Base-by-base conservation (phyloP, 192 early-diverging fungal species). In the Coemansia sp. region DNA sequence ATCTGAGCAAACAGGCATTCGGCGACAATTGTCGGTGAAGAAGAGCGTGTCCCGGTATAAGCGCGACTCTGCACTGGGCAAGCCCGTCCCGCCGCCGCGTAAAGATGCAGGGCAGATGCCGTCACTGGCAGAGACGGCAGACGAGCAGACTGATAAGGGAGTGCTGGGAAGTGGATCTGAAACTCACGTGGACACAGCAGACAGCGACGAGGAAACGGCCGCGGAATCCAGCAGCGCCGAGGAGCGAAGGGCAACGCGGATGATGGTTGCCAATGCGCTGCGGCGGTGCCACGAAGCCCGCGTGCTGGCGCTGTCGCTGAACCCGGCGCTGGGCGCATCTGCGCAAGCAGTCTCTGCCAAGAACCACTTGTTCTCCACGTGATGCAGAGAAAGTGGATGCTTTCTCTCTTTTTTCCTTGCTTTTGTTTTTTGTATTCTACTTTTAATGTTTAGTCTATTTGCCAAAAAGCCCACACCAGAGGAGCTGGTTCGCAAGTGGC, bases 401-500 rank as follows among this genome's bases (percentile, higher is more conserved):
- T 11, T 47, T 45, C 18, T 47, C 6, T 14, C 0, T 10, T 12
- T 26, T 26, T 46, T 46, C 5, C 11, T 47, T 47, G 3, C 12
- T 6, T 31, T 23, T 11, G 23, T 47, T 47, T 47, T 23, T n/a
- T 11, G 17, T 28, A 28, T 18, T 45, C 11, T 45, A 45, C 20
- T 45, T 45, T 20, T 45, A 21, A 45, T 45, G 23, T 45, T 42
- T 42, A 42, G 12, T 18, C 41, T 67, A 9, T 74, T 76, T 47
- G 61, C 55, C n/a, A 76, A 64, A 23, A 67, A 56, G 20, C 66
- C 66, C 4, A 76, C 62, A 48, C 71, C 78, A 16, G 72, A 69
- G 21, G 49, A 70, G 39, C 51, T 93, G 87, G 93, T 96, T 45
- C 88, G 86, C 49, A 96, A 96, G 79, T 99, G 96, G 96, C 81